Evolutionary conservation across 768 basidiomycete species (phyloP).

Genomic region (Crassisporium funariophilum): DNA sequence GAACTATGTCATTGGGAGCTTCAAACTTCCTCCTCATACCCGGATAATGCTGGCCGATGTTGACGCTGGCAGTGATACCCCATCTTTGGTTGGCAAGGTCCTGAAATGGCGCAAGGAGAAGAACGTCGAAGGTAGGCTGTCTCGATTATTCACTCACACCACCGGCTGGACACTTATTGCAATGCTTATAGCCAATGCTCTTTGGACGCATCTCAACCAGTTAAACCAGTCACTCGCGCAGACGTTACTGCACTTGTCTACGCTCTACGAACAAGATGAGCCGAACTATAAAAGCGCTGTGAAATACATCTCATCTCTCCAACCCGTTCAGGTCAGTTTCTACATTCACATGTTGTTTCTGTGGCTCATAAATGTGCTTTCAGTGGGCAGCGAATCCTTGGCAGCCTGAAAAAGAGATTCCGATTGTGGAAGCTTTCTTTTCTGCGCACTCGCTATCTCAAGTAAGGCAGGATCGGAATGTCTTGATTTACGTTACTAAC

Average conservation of each 20-base stretch:
- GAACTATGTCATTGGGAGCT: conserved; percentile 70
- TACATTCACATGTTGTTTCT: not conserved
- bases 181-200: conserved; percentile 48
- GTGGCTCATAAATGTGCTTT: conserved; percentile 4
- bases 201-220: conserved; percentile 68
- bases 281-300: conserved; percentile 56
- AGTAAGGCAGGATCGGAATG: conserved; percentile 35
- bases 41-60: conserved; percentile 93
- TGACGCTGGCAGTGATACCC: conserved; percentile 94
- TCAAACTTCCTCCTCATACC: conserved; percentile 82
- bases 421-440: conserved; percentile 57
- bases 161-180: not conserved
- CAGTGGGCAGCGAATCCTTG: conserved; percentile 66
- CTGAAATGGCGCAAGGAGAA: conserved; percentile 83
- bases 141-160: not conserved
- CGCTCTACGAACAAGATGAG: conserved; percentile 48
- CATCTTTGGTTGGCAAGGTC: conserved; percentile 90
- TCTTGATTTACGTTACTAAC: not conserved
- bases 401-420: conserved; percentile 43
- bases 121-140: conserved; percentile 50
- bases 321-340: conserved; percentile 55
- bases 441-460: conserved; percentile 59
- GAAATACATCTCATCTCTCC: conserved; percentile 62
- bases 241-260: conserved; percentile 53
- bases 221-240: conserved; percentile 62